These are phyloP conservation scores for Euphorbia corollata DNA, from an alignment of 441 rosid genomes.

Conservation along the genomic window DNA sequence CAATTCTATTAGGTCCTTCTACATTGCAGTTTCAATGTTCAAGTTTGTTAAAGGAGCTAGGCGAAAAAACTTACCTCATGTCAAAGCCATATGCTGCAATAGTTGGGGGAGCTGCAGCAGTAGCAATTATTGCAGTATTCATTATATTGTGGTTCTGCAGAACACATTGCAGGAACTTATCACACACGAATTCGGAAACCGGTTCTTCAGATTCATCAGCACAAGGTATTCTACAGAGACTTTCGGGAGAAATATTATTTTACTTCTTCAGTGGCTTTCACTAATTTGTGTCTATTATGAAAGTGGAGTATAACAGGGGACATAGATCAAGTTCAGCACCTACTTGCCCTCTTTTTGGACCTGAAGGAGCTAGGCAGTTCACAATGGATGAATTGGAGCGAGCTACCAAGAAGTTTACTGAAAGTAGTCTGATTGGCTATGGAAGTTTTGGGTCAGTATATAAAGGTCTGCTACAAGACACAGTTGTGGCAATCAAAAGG, in stretches of 20 bases:
- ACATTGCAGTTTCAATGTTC: conserved; percentile 34
- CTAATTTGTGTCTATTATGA: conserved; percentile 15
- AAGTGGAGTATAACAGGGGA: conserved; percentile 39
- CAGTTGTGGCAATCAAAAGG: conserved; percentile 44
- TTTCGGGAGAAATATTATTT: not conserved
- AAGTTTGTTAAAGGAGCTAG: conserved; percentile 21
- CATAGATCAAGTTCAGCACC: conserved; percentile 31
- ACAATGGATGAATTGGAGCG: conserved; percentile 45
- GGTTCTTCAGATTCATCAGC: conserved; percentile 47
- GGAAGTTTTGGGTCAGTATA: conserved; percentile 55
- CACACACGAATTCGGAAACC: conserved; percentile 36
- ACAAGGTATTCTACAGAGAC: conserved; percentile 27
- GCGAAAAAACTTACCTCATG: conserved; percentile 24
- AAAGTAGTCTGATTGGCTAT: conserved; percentile 38
- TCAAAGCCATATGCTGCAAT: conserved; percentile 26
- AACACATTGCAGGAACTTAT: conserved; percentile 23
- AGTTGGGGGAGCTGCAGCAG: conserved; percentile 34
- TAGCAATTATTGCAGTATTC: conserved; percentile 24
- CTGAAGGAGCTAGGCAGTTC: conserved; percentile 33
- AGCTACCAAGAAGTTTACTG: conserved; percentile 50
- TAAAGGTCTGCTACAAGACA: conserved; percentile 44
- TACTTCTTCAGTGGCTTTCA: not conserved
- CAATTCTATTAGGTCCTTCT: no score
- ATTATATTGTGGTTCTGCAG: conserved; percentile 38
- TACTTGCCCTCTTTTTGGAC: conserved; percentile 23